phyloP scores from a whole-genome alignment of 116 monocot species.

The Trichopus zeylanicus region DNA sequence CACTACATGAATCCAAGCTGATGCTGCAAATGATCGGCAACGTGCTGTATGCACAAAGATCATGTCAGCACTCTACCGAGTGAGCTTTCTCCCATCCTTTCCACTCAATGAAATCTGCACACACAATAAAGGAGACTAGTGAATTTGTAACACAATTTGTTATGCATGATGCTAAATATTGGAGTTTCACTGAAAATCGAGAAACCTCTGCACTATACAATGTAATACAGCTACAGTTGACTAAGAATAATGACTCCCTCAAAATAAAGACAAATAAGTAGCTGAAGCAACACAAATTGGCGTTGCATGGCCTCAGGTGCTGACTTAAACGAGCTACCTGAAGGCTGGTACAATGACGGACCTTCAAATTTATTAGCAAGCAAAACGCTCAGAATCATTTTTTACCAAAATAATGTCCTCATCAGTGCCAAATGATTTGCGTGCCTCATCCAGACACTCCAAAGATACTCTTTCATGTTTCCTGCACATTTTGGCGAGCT shows the following conservation, averaged over 20 bases:
- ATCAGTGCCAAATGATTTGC: conserved; percentile 93
- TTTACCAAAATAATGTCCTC: conserved; percentile 96
- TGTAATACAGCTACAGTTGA: too few species aligned
- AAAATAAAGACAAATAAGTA: too few species aligned
- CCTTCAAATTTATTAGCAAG: too few species aligned
- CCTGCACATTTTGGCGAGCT: conserved; percentile 23
- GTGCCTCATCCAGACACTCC: conserved; percentile 75
- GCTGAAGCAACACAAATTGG: too few species aligned
- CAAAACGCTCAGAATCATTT: neutral
- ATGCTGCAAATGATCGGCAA: neutral
- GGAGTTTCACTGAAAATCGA: neutral
- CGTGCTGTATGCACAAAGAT: neutral
- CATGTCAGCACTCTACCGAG: neutral
- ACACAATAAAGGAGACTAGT: neutral
- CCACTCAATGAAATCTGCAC: neutral
- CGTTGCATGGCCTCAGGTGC: too few species aligned
- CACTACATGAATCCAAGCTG: neutral
- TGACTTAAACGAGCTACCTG: neutral
- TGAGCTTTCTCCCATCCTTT: neutral
- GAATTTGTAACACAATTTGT: too few species aligned
- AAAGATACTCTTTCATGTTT: conserved; percentile 67
- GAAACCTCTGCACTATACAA: too few species aligned
- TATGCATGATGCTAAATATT: neutral
- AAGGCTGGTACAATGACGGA: too few species aligned
- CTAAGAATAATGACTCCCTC: too few species aligned